A percentile compares a stretch with the other conserved stretches of the same genome.
phyloP scores from a whole-genome alignment of 2,329 filamentous ascomycete species.

The Colletotrichum chrysophilum region DNA sequence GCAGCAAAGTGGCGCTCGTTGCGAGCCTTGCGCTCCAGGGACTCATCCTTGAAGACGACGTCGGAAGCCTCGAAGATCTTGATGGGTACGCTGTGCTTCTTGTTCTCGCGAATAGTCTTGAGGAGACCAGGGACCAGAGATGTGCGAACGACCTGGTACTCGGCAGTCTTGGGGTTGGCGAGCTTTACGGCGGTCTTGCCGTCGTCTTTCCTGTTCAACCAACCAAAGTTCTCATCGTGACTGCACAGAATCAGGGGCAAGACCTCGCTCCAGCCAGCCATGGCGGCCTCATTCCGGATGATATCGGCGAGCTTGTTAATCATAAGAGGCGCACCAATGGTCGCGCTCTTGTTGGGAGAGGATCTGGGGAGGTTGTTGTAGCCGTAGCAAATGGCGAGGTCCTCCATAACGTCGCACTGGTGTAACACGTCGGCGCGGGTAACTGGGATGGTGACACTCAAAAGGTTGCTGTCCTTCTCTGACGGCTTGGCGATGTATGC shows the following conservation, averaged over 20 bases:
- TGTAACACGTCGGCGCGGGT: conserved; percentile 95
- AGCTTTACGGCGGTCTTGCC: conserved; percentile 83
- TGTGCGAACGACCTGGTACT: conserved; percentile 93
- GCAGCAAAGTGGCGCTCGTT: conserved; percentile 98
- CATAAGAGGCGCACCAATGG: conserved; percentile 82
- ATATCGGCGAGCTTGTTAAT: conserved; percentile 97
- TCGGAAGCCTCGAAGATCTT: conserved; percentile 93
- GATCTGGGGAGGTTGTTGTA: conserved; percentile 94
- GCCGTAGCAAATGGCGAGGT: conserved; percentile 93
- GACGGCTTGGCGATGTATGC: conserved; percentile 83
- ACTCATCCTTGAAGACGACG: conserved; percentile 87
- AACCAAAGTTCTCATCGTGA: conserved; percentile 97
- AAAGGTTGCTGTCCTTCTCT: conserved; percentile 67
- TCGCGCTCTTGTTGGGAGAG: conserved; percentile 84
- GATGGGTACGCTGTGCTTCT: conserved; percentile 85
- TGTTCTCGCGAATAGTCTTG: conserved; percentile 94
- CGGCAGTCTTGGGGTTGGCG: conserved; percentile 89
- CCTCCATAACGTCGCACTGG: conserved; percentile 98
- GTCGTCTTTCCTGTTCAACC: conserved; percentile 90
- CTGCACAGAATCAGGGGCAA: conserved; percentile 96
- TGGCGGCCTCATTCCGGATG: conserved; percentile 84
- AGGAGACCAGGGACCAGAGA: conserved; percentile 84
- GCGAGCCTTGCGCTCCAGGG: conserved; percentile 81
- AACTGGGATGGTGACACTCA: conserved; percentile 84
- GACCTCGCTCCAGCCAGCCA: conserved; percentile 96